Evolutionary conservation across 2,329 filamentous ascomycete species (phyloP), one percentile per base, ranked within the genome.

Genomic region (Aspergillus uvarum): DNA sequence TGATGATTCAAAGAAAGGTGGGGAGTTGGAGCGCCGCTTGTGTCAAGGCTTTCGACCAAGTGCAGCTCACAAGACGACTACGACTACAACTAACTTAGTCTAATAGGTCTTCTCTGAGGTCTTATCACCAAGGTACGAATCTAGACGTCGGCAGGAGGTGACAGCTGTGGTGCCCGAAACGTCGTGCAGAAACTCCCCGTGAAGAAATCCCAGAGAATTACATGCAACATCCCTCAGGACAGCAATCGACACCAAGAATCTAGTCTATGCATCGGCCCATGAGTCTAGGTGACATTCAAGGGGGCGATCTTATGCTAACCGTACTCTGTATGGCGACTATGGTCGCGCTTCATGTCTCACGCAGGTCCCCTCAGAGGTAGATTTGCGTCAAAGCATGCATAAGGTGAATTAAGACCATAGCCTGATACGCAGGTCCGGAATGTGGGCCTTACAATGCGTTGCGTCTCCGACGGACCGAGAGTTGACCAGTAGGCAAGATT

Each of bases 161-260:
- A 44, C 38, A 44, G 38, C 38, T 44, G 38, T 44, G 38, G 16
- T 44, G 3, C 4, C 6, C 38, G 38, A 19, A 19, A 44, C 14
- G 14, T 53, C 47, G 29, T 55, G 51, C 57, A 58, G 51, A 35
- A 51, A 31, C 32, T 57, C 48, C 47, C 47, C 54, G 50, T 59
- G 42, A 55, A 31, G 53, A 55, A 44, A 55, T 1, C 26, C 24
- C 22, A 22, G 22, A 12, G 16, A 35, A 32, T 2, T 54, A n/a
- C 22, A 31, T 35, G 32, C 12, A 8, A 44, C 19, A 44, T 19
- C 6, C 6, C 16, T 19, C 38, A 2, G 14, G n/a, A 7, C 16
- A 16, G 6, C 38, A 2, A 44, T 44, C 38, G 5, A 19, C 38
- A 44, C 5, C 38, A 44, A 16, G 19, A 44, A 19, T n/a, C 5